Percentiles rank a stretch among this genome's conserved stretches.
These are phyloP conservation scores for Cinnamomum micranthum DNA, from an alignment of 164 flowering plant genomes.

Conservation along the genomic window DNA sequence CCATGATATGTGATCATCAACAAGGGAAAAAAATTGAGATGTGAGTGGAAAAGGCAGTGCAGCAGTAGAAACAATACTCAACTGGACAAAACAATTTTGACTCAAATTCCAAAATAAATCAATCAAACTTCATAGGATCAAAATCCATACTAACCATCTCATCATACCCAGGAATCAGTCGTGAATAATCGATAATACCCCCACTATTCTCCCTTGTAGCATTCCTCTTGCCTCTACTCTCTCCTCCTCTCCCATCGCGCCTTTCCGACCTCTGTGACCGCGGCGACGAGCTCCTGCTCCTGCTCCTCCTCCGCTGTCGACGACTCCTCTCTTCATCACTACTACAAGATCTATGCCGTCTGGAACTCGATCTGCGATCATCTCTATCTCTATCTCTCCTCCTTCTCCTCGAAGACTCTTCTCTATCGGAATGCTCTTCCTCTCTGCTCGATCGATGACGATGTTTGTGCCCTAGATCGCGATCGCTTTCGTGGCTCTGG, in stretches of 20 bases:
- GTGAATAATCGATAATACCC: slow-evolving; percentile 46
- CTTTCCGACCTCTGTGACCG: slow-evolving; percentile 25
- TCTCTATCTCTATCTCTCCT: slow-evolving; percentile 14
- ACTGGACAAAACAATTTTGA: too few relatives aligned
- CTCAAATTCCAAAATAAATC: too few relatives aligned
- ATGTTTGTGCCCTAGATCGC: neutral
- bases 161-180: slow-evolving; percentile 63
- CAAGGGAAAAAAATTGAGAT: too few relatives aligned
- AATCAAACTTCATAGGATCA: neutral
- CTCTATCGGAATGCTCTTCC: neutral
- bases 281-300: slow-evolving; percentile 35
- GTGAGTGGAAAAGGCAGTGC: too few relatives aligned
- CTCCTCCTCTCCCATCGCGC: slow-evolving; percentile 17
- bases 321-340: slow-evolving; percentile 17
- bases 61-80: too few relatives aligned
- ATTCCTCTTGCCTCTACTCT: slow-evolving; percentile 12
- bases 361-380: slow-evolving; percentile 15
- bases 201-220: slow-evolving; percentile 14
- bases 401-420: slow-evolving; percentile 8
- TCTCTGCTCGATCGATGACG: slow-evolving; percentile 5
- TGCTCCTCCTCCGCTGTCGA: slow-evolving; percentile 20
- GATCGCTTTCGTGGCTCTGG: too few relatives aligned
- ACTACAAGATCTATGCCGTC: slow-evolving; percentile 15
- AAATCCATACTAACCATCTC: slow-evolving; percentile 49
- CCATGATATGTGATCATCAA: too few relatives aligned